A percentile compares a stretch with the other conserved stretches of the same genome.
These are phyloP conservation scores for Phytophthora hybrid DNA, from an alignment of 352 stramenopile genomes.

Conservation along the genomic window DNA sequence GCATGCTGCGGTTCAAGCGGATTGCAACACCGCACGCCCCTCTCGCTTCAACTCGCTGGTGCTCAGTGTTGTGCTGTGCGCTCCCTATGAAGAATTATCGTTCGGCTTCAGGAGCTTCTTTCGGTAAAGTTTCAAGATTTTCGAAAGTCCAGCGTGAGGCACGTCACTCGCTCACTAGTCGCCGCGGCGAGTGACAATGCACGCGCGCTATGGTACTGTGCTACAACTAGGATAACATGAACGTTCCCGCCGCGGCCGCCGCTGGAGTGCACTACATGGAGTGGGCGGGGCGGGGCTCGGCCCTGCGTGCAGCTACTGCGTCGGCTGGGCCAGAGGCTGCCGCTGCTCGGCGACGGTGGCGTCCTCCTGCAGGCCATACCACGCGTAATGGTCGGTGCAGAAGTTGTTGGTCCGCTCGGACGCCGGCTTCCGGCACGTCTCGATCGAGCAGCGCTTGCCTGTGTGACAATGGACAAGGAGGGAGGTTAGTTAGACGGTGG, in stretches of 20 bases:
- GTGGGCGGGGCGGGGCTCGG: neutral
- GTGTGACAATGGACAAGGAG: conserved; percentile 16
- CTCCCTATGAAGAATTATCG: neutral
- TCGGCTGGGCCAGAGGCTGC: conserved; percentile 10
- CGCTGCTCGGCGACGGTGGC: neutral
- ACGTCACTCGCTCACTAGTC: conserved; percentile 17
- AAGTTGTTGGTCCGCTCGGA: conserved; percentile 59
- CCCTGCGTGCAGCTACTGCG: conserved; percentile 8
- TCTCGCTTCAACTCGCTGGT: neutral
- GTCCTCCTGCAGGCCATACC: conserved; percentile 29
- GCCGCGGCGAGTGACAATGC: conserved; percentile 1
- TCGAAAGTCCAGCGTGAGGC: conserved; percentile 10
- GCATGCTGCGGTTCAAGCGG: neutral
- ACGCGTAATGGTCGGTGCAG: conserved; percentile 51
- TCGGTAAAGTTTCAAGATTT: conserved; percentile 5
- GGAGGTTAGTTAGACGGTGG: conserved; percentile 2
- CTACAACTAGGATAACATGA: conserved; percentile 5
- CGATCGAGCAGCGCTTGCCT: conserved; percentile 54
- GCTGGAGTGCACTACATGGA: conserved; percentile 10
- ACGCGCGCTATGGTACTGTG: neutral
- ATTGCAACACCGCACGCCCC: neutral
- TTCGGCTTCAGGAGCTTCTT: neutral
- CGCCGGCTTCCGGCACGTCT: conserved; percentile 52
- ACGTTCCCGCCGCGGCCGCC: neutral
- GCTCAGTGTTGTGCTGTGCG: neutral